A percentile compares a stretch with the other conserved stretches of the same genome.
Conservation (phyloP, 495 filamentous ascomycete species). For the Talaromyces trachyspermus region DNA sequence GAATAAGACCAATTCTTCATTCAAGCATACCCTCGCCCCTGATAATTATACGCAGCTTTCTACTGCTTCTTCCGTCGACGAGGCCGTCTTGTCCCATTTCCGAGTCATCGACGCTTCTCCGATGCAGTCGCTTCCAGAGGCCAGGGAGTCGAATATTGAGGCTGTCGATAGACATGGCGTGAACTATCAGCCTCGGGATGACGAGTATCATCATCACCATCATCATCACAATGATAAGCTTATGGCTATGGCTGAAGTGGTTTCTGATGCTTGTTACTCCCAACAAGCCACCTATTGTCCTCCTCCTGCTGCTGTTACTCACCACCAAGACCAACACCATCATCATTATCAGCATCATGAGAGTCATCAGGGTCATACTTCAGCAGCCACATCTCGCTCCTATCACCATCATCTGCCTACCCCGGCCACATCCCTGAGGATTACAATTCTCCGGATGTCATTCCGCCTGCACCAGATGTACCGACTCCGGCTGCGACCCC, state of each 20-base stretch:
- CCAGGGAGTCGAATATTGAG: background rate
- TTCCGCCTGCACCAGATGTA: background rate
- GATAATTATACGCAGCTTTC: background rate
- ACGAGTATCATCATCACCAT: background rate
- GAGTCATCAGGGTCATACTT: no score
- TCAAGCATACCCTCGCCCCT: background rate
- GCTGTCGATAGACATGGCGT: background rate
- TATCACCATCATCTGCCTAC: background rate
- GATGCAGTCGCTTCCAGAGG: background rate
- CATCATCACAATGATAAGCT: background rate
- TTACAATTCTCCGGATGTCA: background rate
- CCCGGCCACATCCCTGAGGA: background rate
- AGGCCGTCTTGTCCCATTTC: slow-evolving; percentile 2
- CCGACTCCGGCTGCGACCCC: no score
- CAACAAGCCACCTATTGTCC: no score
- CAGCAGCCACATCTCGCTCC: background rate
- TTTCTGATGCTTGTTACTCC: slow-evolving; percentile 1
- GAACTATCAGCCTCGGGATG: background rate
- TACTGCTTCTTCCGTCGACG: background rate
- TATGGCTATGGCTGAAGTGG: slow-evolving; percentile 2
- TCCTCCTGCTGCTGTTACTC: no score
- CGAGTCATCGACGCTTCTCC: background rate
- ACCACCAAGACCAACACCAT: background rate
- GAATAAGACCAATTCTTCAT: slow-evolving; percentile 2
- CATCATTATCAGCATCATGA: background rate